Conservation (phyloP, 2,329 filamentous ascomycete species). For the Aspergillus ustus region DNA sequence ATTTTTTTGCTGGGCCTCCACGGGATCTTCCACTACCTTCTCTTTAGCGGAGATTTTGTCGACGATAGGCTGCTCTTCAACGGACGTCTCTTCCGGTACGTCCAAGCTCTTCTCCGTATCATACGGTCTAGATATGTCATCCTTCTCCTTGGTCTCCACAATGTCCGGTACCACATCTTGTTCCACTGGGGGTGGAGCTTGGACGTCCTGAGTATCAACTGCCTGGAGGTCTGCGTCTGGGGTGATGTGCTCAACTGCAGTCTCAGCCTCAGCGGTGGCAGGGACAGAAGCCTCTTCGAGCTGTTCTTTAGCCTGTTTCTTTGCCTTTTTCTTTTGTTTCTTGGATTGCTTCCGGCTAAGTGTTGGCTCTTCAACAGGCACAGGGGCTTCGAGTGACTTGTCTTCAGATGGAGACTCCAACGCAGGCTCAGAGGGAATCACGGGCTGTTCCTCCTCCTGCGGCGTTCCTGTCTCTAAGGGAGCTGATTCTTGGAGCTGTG, state of each 20-base stretch:
- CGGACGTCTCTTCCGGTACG: not conserved
- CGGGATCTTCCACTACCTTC: not conserved
- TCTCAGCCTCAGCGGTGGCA: constrained; percentile 8
- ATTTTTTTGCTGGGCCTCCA: constrained; percentile 1
- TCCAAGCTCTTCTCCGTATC: not conserved
- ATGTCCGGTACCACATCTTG: not conserved
- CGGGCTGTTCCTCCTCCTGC: not conserved
- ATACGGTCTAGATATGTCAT: not conserved
- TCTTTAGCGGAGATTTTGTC: too few relatives aligned
- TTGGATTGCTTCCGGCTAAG: constrained; percentile 25
- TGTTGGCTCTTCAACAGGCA: constrained; percentile 1
- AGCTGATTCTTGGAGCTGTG: not conserved
- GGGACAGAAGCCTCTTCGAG: not conserved
- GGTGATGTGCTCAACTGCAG: constrained; percentile 4
- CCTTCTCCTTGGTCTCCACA: not conserved
- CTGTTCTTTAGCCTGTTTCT: constrained; percentile 22
- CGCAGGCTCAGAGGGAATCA: not conserved
- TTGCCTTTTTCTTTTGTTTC: constrained; percentile 30
- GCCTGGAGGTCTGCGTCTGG: not conserved
- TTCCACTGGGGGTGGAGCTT: not conserved
- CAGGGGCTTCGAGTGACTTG: not conserved
- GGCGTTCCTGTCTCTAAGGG: not conserved
- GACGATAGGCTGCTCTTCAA: not conserved
- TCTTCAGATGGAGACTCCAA: not conserved
- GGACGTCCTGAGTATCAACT: not conserved